phyloP scores from a whole-genome alignment of 2,329 filamentous ascomycete species.

The Teratosphaeria viscida region DNA sequence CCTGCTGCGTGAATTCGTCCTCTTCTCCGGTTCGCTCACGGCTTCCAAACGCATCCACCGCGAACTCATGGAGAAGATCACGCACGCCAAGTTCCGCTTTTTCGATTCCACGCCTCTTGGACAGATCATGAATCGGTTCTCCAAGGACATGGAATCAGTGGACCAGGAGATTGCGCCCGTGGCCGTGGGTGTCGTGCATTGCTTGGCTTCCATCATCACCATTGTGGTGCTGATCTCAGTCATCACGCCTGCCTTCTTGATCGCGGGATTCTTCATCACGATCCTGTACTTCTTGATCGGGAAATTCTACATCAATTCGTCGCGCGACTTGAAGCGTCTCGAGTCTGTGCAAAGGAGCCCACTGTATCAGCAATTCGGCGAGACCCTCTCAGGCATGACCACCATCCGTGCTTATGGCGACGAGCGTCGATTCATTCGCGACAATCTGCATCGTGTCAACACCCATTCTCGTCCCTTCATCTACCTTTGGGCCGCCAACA shows the following conservation, averaged over 20 bases:
- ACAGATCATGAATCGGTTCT: slow-evolving; percentile 96
- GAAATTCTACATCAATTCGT: slow-evolving; percentile 79
- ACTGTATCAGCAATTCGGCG: slow-evolving; percentile 94
- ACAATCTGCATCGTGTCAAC: slow-evolving; percentile 83
- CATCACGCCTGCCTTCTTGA: slow-evolving; percentile 83
- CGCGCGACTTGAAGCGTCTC: slow-evolving; percentile 87
- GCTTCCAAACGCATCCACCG: slow-evolving; percentile 80
- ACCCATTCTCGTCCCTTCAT: slow-evolving; percentile 88
- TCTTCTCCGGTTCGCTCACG: slow-evolving; percentile 84
- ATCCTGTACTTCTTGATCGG: slow-evolving; percentile 73
- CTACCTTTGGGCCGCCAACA: slow-evolving; percentile 90
- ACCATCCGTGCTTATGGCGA: slow-evolving; percentile 96
- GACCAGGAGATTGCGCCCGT: slow-evolving; percentile 93
- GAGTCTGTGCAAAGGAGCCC: slow-evolving; percentile 92
- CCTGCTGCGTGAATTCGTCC: slow-evolving; percentile 69
- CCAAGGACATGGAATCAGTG: slow-evolving; percentile 88
- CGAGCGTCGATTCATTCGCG: slow-evolving; percentile 81
- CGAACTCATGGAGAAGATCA: slow-evolving; percentile 64
- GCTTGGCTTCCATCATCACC: slow-evolving; percentile 60
- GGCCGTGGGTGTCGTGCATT: slow-evolving; percentile 65
- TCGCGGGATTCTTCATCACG: slow-evolving; percentile 78
- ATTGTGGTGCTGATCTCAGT: slow-evolving; percentile 78
- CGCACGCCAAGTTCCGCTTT: slow-evolving; percentile 90
- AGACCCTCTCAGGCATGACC: slow-evolving; percentile 87
- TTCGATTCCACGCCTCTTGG: slow-evolving; percentile 94